Conservation (phyloP, 2,329 filamentous ascomycete species). For the Aquanectria penicillioides region DNA sequence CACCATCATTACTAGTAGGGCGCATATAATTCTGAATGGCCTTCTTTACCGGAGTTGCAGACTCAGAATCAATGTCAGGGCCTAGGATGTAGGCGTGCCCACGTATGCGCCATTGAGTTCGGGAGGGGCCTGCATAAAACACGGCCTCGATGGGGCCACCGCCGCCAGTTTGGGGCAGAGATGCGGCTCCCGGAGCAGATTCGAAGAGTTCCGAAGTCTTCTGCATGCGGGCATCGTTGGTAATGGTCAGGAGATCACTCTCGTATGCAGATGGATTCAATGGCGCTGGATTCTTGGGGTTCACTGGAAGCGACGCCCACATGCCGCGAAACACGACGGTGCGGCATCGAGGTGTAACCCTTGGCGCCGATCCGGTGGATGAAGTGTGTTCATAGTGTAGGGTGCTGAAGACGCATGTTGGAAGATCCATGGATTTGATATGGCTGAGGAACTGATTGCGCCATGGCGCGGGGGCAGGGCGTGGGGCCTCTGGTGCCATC, state of each 20-base stretch:
- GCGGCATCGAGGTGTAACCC: constrained; percentile 68
- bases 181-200: constrained; percentile 36
- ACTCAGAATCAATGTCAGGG: constrained; percentile 66
- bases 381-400: constrained; percentile 52
- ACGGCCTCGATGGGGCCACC: constrained; percentile 82
- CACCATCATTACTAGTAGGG: constrained; percentile 40
- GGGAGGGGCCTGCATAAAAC: constrained; percentile 78
- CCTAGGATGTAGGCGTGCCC: constrained; percentile 82
- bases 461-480: constrained; percentile 59
- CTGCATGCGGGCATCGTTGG: constrained; percentile 88
- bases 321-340: constrained; percentile 89
- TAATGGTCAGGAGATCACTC: constrained; percentile 83
- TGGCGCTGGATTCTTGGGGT: constrained; percentile 77
- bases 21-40: constrained; percentile 73
- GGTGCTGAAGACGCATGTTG: constrained; percentile 62
- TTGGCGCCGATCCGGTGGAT: constrained; percentile 52
- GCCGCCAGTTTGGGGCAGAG: constrained; percentile 59
- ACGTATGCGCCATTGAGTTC: constrained; percentile 86
- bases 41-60: constrained; percentile 62
- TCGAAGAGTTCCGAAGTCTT: constrained; percentile 77
- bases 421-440: constrained; percentile 56
- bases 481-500: constrained; percentile 36
- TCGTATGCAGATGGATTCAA: constrained; percentile 76
- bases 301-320: constrained; percentile 77
- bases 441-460: constrained; percentile 62